Evolutionary conservation across 2,329 filamentous ascomycete species (phyloP).

Genomic region (Ascochyta viciae-villosae): DNA sequence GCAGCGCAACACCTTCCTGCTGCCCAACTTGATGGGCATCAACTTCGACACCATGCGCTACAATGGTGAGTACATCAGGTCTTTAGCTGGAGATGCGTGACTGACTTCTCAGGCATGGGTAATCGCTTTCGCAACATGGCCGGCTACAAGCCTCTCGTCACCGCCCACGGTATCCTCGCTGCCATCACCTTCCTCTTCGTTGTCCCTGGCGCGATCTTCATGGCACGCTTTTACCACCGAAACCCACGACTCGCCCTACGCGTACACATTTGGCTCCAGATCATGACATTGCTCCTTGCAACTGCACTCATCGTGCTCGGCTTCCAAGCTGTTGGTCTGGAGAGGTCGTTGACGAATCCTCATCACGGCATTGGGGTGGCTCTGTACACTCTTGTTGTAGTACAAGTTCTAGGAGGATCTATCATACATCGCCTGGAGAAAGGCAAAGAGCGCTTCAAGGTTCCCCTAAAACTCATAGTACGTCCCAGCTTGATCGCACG

Average conservation of each 20-base stretch:
- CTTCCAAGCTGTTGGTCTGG: slow-evolving; percentile 78
- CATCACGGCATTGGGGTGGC: slow-evolving; percentile 85
- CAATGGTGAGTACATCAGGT: slow-evolving; percentile 66
- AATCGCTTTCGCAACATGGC: slow-evolving; percentile 75
- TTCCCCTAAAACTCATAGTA: slow-evolving; percentile 66
- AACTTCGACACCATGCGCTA: slow-evolving; percentile 85
- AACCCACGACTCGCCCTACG: slow-evolving; percentile 68
- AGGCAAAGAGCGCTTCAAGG: slow-evolving; percentile 59
- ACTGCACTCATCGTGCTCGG: slow-evolving; percentile 78
- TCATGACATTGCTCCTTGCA: slow-evolving; percentile 70
- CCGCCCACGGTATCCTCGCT: slow-evolving; percentile 75
- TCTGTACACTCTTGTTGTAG: slow-evolving; percentile 74
- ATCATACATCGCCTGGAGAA: slow-evolving; percentile 65
- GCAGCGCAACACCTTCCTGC: slow-evolving; percentile 75
- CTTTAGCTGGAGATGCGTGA: background rate
- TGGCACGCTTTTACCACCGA: slow-evolving; percentile 72
- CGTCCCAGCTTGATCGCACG: slow-evolving; percentile 20
- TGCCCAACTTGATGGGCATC: slow-evolving; percentile 77
- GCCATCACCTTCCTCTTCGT: slow-evolving; percentile 77
- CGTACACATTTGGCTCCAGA: slow-evolving; percentile 77
- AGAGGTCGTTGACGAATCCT: slow-evolving; percentile 76
- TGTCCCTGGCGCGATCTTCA: slow-evolving; percentile 76
- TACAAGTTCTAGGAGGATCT: slow-evolving; percentile 74
- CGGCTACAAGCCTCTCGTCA: slow-evolving; percentile 74
- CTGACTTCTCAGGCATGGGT: slow-evolving; percentile 71